A percentile compares a stretch with the other conserved stretches of the same genome.
These are phyloP conservation scores for Fusarium illudens DNA, from an alignment of 2,329 filamentous ascomycete genomes.

Conservation along the genomic window DNA sequence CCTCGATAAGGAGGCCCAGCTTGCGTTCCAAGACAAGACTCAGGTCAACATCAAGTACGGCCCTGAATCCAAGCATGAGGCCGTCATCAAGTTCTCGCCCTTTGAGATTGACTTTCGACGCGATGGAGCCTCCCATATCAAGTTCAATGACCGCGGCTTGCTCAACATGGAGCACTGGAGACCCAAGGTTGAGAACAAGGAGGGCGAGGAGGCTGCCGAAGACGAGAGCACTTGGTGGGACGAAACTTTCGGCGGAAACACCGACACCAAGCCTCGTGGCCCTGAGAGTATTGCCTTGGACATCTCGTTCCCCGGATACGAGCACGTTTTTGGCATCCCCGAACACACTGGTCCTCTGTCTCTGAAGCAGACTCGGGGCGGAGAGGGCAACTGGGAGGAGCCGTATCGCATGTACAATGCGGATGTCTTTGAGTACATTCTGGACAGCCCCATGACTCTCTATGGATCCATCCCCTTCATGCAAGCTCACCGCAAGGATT, in stretches of 20 bases:
- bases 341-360: conserved; percentile 91
- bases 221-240: conserved; percentile 98
- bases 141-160: conserved; percentile 87
- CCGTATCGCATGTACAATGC: conserved; percentile 96
- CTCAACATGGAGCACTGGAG: conserved; percentile 97
- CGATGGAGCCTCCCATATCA: conserved; percentile 82
- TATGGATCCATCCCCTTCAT: conserved; percentile 98
- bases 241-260: conserved; percentile 93
- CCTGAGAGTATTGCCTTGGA: conserved; percentile 93
- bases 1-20: conserved; percentile 74
- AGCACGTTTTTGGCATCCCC: conserved; percentile 92
- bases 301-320: conserved; percentile 90
- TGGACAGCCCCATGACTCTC: conserved; percentile 97
- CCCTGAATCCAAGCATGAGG: conserved; percentile 77
- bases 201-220: conserved; percentile 66
- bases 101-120: conserved; percentile 88
- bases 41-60: conserved; percentile 84
- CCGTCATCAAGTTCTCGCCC: conserved; percentile 82
- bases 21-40: conserved; percentile 70
- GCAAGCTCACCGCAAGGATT: conserved; percentile 94
- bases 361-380: conserved; percentile 88
- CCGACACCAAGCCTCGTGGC: conserved; percentile 92
- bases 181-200: conserved; percentile 75
- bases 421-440: conserved; percentile 97
- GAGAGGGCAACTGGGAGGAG: conserved; percentile 83